Conservation (phyloP, 208 protist genomes). For the Leishmania tropica region DNA sequence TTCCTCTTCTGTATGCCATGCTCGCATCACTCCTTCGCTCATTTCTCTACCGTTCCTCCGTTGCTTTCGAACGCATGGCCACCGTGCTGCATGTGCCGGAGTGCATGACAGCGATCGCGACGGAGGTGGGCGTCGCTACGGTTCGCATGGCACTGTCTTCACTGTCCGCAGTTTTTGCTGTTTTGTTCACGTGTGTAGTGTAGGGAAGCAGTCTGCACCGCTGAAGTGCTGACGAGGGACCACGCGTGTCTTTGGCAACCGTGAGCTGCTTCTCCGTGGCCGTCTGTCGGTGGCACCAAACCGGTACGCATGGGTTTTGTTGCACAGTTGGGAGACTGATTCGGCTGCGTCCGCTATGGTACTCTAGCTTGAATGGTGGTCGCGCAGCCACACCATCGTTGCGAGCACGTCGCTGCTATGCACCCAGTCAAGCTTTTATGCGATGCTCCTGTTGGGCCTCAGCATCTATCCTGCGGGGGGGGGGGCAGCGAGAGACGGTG, state of each 20-base stretch:
- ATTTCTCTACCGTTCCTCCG: background rate
- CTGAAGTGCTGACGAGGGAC: background rate
- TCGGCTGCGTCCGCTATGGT: constrained; percentile 12
- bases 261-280: constrained; percentile 10
- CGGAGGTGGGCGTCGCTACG: background rate
- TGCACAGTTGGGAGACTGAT: constrained; percentile 22
- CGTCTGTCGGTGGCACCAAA: constrained; percentile 30
- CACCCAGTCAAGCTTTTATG: constrained; percentile 25
- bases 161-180: background rate
- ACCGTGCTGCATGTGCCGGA: background rate
- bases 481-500: background rate
- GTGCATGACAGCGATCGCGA: background rate
- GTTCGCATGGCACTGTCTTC: background rate
- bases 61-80: background rate
- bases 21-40: background rate
- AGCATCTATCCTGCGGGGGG: constrained; percentile 53
- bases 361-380: constrained; percentile 29
- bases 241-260: constrained; percentile 12
- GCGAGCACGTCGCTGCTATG: constrained; percentile 12
- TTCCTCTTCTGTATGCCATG: background rate
- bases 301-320: constrained; percentile 36
- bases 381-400: constrained; percentile 5
- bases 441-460: constrained; percentile 42
- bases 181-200: background rate
- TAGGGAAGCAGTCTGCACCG: background rate